Conservation (phyloP, 352 stramenopile genomes). For the Blastocystis sp. region DNA sequence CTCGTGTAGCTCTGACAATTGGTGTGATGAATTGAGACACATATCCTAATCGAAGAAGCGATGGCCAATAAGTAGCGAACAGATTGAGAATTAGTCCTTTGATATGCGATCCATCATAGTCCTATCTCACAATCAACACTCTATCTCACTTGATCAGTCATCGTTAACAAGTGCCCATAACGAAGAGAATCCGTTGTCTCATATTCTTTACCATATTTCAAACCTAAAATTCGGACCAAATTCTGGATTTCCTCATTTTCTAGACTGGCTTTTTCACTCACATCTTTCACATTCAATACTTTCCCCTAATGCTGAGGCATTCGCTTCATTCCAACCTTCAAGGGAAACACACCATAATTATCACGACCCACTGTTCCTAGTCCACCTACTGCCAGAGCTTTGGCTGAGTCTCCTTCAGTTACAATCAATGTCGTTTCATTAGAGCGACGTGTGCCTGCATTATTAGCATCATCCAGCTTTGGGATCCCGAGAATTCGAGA, state of each 20-base stretch:
- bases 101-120: conserved; percentile 95
- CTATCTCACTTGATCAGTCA: conserved; percentile 87
- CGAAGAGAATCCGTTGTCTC: conserved; percentile 72
- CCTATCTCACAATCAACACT: conserved; percentile 63
- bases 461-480: conserved; percentile 94
- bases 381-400: conserved; percentile 88
- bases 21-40: conserved; percentile 92
- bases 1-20: conserved; percentile 89
- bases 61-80: conserved; percentile 93
- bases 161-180: conserved; percentile 97
- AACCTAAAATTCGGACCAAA: conserved; percentile 87
- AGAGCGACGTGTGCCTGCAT: conserved; percentile 77
- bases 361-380: conserved; percentile 87
- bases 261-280: conserved; percentile 82
- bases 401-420: conserved; percentile 95
- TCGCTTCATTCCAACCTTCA: conserved; percentile 68
- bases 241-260: conserved; percentile 95
- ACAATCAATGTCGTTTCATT: conserved; percentile 91
- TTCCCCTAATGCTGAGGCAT: conserved; percentile 73
- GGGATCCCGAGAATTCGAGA: conserved; percentile 83
- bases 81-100: conserved; percentile 97
- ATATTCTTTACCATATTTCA: conserved; percentile 75
- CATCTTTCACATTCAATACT: conserved; percentile 98
- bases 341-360: conserved; percentile 90
- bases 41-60: conserved; percentile 80